Base-by-base conservation (phyloP, 345 rosid genomes). In the Lepidium didymum region DNA sequence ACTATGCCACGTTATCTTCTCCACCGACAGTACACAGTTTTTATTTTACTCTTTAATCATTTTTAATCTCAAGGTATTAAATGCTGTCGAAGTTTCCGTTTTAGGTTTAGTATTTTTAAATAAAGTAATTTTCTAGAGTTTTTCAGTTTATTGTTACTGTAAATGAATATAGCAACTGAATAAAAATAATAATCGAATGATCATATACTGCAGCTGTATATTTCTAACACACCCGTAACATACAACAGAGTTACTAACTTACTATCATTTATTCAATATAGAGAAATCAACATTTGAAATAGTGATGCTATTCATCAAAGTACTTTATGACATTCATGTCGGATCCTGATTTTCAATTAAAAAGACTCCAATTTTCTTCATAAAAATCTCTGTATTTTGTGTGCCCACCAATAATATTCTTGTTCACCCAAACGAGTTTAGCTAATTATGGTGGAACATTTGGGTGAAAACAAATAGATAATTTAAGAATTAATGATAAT, bases 1-100 rank as follows among this genome's bases (percentile, higher is more conserved):
- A 8, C 37, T 33, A 64, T 64, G 76, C 76, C 70, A 72, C 65
- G 70, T 56, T 72, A 72, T 47, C 70, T 64, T 64, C 70, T 72
- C 70, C 70, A 72, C 76, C 76, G 76, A 72, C 76, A 72, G 44
- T 37, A 54, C 58, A 45, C 34, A 13, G 34, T 13, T 55, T 29
- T 8, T 25, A 46, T 38, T 54, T 46, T 19, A 19, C 37, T 29
- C 44, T 16, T 62, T 25, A 27, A 42, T 51, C 54, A 51, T 61
- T 61, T 70, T 37, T 21, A 14, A 21, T 41, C 14, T 60, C 13
- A 52, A 41, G 37, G 59, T 21, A 23, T 9, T 37, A 50, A 59
- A 40, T 29, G 9, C 7, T 16, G 10, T 31, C 7, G 3, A 45
- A 62, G 54, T 44, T 59, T 27, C 50, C 19, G 12, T n/a, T 37